Conservation (phyloP, 2,329 filamentous ascomycete genomes). For the Fusarium caatingaense region DNA sequence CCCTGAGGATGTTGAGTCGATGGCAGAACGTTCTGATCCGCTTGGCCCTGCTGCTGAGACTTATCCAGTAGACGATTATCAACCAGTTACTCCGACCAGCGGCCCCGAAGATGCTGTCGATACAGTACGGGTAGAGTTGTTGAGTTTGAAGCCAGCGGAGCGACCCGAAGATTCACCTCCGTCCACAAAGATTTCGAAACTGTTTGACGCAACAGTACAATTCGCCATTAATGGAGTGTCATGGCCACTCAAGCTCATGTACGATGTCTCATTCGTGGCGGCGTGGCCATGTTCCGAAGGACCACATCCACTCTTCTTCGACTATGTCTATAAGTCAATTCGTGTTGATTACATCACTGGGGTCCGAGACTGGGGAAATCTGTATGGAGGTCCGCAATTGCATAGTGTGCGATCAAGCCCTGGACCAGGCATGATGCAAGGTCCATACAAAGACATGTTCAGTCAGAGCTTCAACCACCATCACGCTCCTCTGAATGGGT, state of each 20-base stretch:
- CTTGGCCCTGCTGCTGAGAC: conserved; percentile 71
- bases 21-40: conserved; percentile 75
- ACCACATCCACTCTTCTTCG: conserved; percentile 77
- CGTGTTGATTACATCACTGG: conserved; percentile 73
- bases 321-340: conserved; percentile 71
- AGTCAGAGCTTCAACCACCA: conserved; percentile 41
- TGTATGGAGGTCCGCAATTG: conserved; percentile 50
- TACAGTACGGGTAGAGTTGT: conserved; percentile 75
- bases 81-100: conserved; percentile 66
- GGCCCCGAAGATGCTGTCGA: conserved; percentile 69
- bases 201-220: conserved; percentile 70
- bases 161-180: conserved; percentile 37
- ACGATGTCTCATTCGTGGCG: conserved; percentile 74
- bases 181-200: conserved; percentile 53
- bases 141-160: conserved; percentile 67
- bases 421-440: conserved; percentile 46
- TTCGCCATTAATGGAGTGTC: conserved; percentile 73
- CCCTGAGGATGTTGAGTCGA: conserved; percentile 70
- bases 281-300: conserved; percentile 73
- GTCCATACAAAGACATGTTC: conserved; percentile 44
- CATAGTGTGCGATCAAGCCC: conserved; percentile 53
- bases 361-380: conserved; percentile 72
- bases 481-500: conserved; percentile 20
- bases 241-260: conserved; percentile 71
- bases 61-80: conserved; percentile 76